A percentile compares a stretch with the other conserved stretches of the same genome.
Conservation (phyloP, 2,329 filamentous ascomycete genomes). For the Grosmannia clavigera region DNA sequence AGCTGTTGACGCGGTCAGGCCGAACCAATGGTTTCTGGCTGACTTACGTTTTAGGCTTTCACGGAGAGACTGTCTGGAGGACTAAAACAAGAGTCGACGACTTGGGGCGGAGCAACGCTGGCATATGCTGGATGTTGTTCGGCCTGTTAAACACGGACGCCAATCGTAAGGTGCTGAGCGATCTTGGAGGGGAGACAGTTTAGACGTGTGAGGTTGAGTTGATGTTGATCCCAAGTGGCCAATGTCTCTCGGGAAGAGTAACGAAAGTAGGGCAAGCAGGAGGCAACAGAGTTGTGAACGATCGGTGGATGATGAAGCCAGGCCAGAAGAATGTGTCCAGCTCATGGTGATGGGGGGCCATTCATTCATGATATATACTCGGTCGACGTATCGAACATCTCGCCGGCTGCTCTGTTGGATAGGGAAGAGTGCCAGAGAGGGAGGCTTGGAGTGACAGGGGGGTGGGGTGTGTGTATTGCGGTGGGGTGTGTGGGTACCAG, state of each 20-base stretch:
- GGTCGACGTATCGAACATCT: neutral
- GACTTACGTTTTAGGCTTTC: neutral
- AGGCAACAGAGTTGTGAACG: neutral
- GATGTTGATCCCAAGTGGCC: neutral
- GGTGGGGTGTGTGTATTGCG: neutral
- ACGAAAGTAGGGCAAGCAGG: neutral
- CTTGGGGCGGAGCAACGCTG: neutral
- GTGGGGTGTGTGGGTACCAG: neutral
- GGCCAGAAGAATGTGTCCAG: neutral
- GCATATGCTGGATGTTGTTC: neutral
- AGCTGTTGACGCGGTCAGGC: neutral
- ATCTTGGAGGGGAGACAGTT: neutral
- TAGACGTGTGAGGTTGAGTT: neutral
- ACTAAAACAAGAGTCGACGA: neutral
- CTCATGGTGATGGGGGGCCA: constrained; percentile 1
- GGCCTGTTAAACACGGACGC: neutral
- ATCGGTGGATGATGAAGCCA: neutral
- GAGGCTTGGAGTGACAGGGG: constrained; percentile 9
- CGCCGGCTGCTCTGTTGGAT: neutral
- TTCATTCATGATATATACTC: constrained; percentile 11
- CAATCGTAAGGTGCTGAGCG: neutral
- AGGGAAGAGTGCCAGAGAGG: constrained; percentile 6
- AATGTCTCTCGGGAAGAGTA: neutral
- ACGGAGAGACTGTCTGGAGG: too few species aligned
- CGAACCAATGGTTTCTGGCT: neutral